Evolutionary conservation across 2,329 filamentous ascomycete genomes (phyloP), one percentile per base, ranked within the genome.

Genomic region (Epichloe coenophiala): DNA sequence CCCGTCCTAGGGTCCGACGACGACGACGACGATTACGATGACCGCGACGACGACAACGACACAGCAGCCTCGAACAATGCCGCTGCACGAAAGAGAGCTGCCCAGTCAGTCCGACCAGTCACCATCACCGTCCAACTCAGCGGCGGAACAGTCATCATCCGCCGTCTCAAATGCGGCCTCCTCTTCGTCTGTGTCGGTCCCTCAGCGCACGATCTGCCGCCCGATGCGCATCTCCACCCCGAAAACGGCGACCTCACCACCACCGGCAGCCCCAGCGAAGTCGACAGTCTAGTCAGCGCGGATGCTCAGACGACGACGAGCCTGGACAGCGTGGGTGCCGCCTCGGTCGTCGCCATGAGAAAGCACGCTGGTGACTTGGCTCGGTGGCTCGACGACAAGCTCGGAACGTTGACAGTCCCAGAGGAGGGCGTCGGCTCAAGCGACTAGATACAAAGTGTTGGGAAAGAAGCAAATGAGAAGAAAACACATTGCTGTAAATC

Each of bases 131-230:
- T 83, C 35, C 77, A 83, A 64, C 73, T 84, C 46, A 70, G 71
- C 33, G 77, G 71, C 47, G 73, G 75, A 35, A 74, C 81, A 33
- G 72, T 84, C 56, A 73, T 82, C 19, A 77, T 84, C 50, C 70
- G 78, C 11, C 68, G 70, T 2, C 67, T 84, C 35, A 69, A 68
- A 40, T 83, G 78, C 61, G 78, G 78, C 17, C 69, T 84, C 44
- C 67, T 84, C 38, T 80, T 84, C 55, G 75, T 83, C 45, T 80
- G 76, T 57, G 72, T 83, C 40, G 79, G 78, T 0, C 70, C 75
- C 1, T 60, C 69, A 3, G 58, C 64, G 51, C 60, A 63, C 13
- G 51, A 55, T 27, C 17, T 50, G 37, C 45, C 61, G 58, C 41
- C 50, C 55, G 12, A 53, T 36, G 38, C 55, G 55, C 58, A 59